phyloP scores from a whole-genome alignment of 2,329 filamentous ascomycete species.

The Fusarium hostae region DNA sequence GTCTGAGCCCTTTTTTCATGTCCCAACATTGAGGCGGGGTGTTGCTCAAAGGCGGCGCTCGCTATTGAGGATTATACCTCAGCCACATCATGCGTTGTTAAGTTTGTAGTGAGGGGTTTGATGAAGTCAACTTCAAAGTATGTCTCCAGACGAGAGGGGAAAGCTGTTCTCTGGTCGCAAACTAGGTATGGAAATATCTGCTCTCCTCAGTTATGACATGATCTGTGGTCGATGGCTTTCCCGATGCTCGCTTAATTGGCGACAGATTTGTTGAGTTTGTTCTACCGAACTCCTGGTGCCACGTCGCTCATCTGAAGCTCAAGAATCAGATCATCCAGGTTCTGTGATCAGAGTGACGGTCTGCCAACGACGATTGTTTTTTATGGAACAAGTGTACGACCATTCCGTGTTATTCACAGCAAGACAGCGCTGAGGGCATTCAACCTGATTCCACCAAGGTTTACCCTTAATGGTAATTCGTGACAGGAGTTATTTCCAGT shows the following conservation, averaged over 20 bases:
- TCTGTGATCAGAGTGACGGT: conserved; percentile 13
- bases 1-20: neutral
- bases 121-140: neutral
- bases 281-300: conserved; percentile 3
- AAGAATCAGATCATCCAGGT: conserved; percentile 26
- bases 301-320: neutral
- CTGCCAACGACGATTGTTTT: neutral
- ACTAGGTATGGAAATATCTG: neutral
- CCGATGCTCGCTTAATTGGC: neutral
- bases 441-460: neutral
- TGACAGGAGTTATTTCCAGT: conserved; percentile 20
- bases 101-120: neutral
- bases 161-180: neutral
- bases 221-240: neutral
- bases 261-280: conserved; percentile 1
- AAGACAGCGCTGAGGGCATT: neutral
- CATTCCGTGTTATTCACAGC: neutral
- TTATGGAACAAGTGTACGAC: neutral
- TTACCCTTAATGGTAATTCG: neutral
- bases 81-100: neutral
- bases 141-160: neutral
- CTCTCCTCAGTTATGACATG: neutral
- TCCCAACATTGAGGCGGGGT: neutral
- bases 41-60: neutral
- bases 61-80: neutral